A percentile compares a stretch with the other conserved stretches of the same genome.
These are phyloP conservation scores for Microdochium paspali DNA, from an alignment of 2,329 filamentous ascomycete species.

Conservation along the genomic window DNA sequence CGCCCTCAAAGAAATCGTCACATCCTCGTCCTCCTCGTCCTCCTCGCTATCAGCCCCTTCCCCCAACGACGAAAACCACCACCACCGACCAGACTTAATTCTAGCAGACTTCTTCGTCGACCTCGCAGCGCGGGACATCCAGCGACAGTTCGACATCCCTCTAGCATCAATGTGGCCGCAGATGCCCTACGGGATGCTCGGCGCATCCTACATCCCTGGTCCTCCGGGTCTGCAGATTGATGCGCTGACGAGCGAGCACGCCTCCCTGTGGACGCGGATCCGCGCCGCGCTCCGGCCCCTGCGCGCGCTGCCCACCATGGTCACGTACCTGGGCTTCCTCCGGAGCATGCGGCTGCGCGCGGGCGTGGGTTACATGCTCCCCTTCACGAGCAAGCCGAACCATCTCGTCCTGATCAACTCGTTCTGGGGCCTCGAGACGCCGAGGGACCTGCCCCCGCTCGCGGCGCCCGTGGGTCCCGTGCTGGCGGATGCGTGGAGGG, in stretches of 20 bases:
- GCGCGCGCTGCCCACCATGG: conserved; percentile 16
- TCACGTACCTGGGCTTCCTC: conserved; percentile 19
- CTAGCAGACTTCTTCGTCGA: conserved; percentile 34
- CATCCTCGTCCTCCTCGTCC: no score
- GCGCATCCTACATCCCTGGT: conserved; percentile 28
- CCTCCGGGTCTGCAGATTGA: conserved; percentile 30
- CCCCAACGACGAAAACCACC: no score
- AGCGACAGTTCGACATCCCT: conserved; percentile 23
- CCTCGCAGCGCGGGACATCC: conserved; percentile 27
- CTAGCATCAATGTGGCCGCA: conserved; percentile 29
- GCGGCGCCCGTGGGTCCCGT: conserved; percentile 29
- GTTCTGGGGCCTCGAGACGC: conserved; percentile 31
- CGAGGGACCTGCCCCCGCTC: conserved; percentile 29
- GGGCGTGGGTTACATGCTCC: conserved; percentile 21
- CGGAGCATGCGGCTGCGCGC: conserved; percentile 20
- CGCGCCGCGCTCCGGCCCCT: conserved; percentile 23
- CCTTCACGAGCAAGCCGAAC: conserved; percentile 23
- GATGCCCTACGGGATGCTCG: conserved; percentile 28
- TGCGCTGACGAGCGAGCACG: conserved; percentile 25
- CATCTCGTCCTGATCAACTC: conserved; percentile 32
- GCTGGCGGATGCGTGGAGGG: conserved; percentile 21
- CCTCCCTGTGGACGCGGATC: conserved; percentile 25
- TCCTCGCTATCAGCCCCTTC: no score
- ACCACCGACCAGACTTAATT: conserved; percentile 25
- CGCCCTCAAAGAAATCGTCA: conserved; percentile 11